phyloP scores from a whole-genome alignment of 108 stramenopile species.

The Cyclotella baltica region DNA sequence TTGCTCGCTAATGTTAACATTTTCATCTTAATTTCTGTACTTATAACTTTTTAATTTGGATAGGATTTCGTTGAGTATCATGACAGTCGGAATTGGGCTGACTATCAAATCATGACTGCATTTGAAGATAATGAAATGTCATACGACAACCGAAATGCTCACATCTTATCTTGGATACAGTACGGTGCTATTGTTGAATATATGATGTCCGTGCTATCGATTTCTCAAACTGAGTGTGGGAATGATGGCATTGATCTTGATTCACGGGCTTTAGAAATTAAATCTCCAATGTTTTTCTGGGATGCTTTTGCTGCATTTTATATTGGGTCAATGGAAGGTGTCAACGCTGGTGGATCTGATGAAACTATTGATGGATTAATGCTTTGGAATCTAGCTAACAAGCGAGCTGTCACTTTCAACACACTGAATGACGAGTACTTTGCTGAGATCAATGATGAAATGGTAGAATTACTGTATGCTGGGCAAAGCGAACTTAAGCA shows the following conservation, averaged over 20 bases:
- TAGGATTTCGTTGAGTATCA: slow-evolving; percentile 50
- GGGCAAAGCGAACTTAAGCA: slow-evolving; percentile 70
- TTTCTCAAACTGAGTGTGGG: slow-evolving; percentile 60
- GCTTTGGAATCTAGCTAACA: slow-evolving; percentile 72
- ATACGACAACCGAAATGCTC: slow-evolving; percentile 52
- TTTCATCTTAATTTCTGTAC: neutral
- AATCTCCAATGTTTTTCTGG: slow-evolving; percentile 57
- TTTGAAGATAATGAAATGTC: slow-evolving; percentile 63
- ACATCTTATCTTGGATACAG: slow-evolving; percentile 61
- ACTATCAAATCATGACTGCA: slow-evolving; percentile 58
- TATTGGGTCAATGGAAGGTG: slow-evolving; percentile 86
- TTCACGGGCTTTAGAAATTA: slow-evolving; percentile 21
- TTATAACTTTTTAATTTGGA: neutral
- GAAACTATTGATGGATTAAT: slow-evolving; percentile 79
- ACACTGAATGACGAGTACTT: slow-evolving; percentile 60
- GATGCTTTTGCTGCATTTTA: slow-evolving; percentile 82
- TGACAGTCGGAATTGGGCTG: slow-evolving; percentile 63
- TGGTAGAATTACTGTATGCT: slow-evolving; percentile 74
- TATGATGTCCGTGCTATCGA: slow-evolving; percentile 62
- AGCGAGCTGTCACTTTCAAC: slow-evolving; percentile 79
- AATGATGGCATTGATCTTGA: slow-evolving; percentile 21
- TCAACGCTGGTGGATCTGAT: slow-evolving; percentile 59
- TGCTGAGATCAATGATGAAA: slow-evolving; percentile 64
- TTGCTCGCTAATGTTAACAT: neutral
- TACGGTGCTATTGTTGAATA: slow-evolving; percentile 78